phyloP scores from a whole-genome alignment of 1,284 basidiomycete species.

The Salmacisia buchloeana region DNA sequence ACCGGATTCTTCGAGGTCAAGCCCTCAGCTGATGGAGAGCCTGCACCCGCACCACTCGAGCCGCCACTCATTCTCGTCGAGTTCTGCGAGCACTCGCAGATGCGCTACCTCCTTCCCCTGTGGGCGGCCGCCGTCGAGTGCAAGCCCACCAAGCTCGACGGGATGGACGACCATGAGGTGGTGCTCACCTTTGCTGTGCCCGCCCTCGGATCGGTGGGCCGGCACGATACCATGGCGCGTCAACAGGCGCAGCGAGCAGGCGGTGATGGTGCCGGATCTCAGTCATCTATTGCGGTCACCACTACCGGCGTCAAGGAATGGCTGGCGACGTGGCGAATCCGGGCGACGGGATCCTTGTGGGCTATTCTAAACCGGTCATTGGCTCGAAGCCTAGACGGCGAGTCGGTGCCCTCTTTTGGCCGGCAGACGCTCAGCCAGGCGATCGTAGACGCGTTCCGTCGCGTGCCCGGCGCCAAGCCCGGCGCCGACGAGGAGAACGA shows the following conservation, averaged over 20 bases:
- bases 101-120: conserved; percentile 43
- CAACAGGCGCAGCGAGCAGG: background rate
- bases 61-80: conserved; percentile 47
- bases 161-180: background rate
- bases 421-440: background rate
- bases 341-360: too few relatives aligned
- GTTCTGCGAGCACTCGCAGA: conserved; percentile 46
- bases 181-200: background rate
- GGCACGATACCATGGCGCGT: background rate
- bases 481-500: background rate
- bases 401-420: background rate
- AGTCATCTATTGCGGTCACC: too few relatives aligned
- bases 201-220: background rate
- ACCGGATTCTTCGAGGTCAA: conserved; percentile 41
- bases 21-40: background rate
- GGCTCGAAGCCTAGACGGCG: background rate
- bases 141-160: background rate
- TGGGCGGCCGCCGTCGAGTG: conserved; percentile 20
- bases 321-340: too few relatives aligned
- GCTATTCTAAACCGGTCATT: too few relatives aligned
- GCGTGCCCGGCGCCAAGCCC: background rate
- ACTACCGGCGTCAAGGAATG: too few relatives aligned
- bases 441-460: background rate
- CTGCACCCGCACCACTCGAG: background rate
- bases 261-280: background rate